Base-by-base conservation (phyloP, 2,329 filamentous ascomycete genomes). In the Clarireedia homoeocarpa region DNA sequence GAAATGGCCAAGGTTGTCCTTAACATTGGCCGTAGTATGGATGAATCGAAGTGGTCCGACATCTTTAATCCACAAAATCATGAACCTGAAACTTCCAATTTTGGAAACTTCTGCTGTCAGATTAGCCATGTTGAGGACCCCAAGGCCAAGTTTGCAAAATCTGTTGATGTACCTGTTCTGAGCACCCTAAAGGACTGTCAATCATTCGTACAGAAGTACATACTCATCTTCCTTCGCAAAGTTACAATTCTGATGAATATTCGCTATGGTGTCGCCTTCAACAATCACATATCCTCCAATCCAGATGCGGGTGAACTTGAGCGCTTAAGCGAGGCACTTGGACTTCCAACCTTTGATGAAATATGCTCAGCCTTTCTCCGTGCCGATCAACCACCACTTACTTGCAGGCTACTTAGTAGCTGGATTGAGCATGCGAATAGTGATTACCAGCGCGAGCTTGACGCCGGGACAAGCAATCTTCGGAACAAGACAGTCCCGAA, bases 201-300 rank as follows among this genome's bases (percentile, higher is more conserved):
- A 63, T 71, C 71, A 7, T 83, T 86, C 63, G 79, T 89, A 24
- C 83, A 85, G 60, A 91, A 86, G 65, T 99, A 97, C 67, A 90
- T 91, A 4, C 77, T 96, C n/a, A 79, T 84, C 0, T 99, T 96
- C 74, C 76, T 99, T 40, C 86, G 94, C 58, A 99, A 99, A 73
- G 79, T 81, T 6, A 80, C 84, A 46, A 81, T 99, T 48, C 81
- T 97, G 39, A 81, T 97, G 61, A 86, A 97, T 69, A 86, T 95
- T 58, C 87, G 89, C 64, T 91, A 89, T 67, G 92, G 92, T 17
- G 83, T 97, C 51, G 89, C 96, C 62, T 91, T 97, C 66, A 88
- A 88, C 45, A 84, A 79, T 66, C 80, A 87, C 57, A 75, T 85
- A 34, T 79, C 85, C 51, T 75, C 78, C 4, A 77, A 79, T 46